These are phyloP conservation scores for Mucor circinelloides DNA, from an alignment of 371 early-diverging fungal species.

Conservation along the genomic window DNA sequence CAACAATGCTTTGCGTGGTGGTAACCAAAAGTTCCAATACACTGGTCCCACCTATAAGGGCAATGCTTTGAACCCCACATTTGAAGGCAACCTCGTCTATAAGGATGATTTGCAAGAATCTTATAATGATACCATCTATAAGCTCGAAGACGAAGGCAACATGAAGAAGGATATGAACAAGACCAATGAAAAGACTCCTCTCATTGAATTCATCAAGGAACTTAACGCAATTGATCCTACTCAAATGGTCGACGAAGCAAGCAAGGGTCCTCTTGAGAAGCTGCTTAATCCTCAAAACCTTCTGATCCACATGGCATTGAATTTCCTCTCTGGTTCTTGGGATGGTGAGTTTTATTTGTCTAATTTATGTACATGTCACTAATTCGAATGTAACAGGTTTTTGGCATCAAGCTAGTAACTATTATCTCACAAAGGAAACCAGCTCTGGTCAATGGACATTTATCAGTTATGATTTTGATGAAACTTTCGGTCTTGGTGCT, in stretches of 20 bases:
- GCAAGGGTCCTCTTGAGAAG: slow-evolving; percentile 31
- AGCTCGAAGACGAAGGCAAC: slow-evolving; percentile 34
- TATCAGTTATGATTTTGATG: slow-evolving; percentile 60
- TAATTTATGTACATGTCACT: too few species aligned
- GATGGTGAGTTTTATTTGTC: slow-evolving; percentile 25
- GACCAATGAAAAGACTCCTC: slow-evolving; percentile 21
- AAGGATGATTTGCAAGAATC: slow-evolving; percentile 31
- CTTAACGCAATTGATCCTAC: slow-evolving; percentile 27
- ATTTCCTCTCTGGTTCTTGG: slow-evolving; percentile 51
- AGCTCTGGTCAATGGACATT: slow-evolving; percentile 45
- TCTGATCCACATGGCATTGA: slow-evolving; percentile 48
- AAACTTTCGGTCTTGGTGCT: slow-evolving; percentile 50
- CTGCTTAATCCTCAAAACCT: slow-evolving; percentile 37
- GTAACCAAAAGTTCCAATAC: slow-evolving; percentile 28
- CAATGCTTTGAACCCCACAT: slow-evolving; percentile 30
- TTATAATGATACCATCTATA: slow-evolving; percentile 41
- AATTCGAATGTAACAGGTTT: slow-evolving; percentile 7
- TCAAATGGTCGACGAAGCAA: slow-evolving; percentile 28
- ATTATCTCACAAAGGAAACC: slow-evolving; percentile 48
- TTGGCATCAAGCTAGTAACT: slow-evolving; percentile 52
- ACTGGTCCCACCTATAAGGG: slow-evolving; percentile 45
- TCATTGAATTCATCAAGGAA: slow-evolving; percentile 28
- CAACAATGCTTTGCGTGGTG: slow-evolving; percentile 42
- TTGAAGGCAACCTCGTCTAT: slow-evolving; percentile 41
- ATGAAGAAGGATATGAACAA: slow-evolving; percentile 17